Evolutionary conservation across 2,329 filamentous ascomycete species (phyloP).

Genomic region (Curvularia spicifera): DNA sequence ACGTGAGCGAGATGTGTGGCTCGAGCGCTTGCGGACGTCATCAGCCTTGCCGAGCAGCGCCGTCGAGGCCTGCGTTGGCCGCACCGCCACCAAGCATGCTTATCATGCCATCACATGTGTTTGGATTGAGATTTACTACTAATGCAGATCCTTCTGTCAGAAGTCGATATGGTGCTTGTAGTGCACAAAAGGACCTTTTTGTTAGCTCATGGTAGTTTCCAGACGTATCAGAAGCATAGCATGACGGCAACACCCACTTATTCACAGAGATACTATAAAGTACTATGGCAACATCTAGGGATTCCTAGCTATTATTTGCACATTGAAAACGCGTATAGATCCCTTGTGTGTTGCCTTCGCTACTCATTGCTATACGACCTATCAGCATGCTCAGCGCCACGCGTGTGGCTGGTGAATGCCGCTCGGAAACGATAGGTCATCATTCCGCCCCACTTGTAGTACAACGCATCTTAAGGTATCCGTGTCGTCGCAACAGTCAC

Average conservation of each 20-base stretch:
- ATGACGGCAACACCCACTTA: neutral
- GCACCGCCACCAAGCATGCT: neutral
- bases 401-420: neutral
- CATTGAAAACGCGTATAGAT: neutral
- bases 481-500: neutral
- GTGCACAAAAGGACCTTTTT: neutral
- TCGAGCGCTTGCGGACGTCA: constrained; percentile 24
- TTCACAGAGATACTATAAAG: neutral
- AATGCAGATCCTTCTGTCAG: neutral
- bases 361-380: neutral
- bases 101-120: neutral
- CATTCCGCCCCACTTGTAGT: neutral
- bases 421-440: neutral
- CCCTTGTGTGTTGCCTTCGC: neutral
- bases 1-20: constrained; percentile 19
- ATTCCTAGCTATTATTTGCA: neutral
- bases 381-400: neutral
- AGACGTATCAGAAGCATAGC: neutral
- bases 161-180: neutral
- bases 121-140: neutral
- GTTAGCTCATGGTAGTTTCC: neutral
- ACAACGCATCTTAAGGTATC: constrained; percentile 1
- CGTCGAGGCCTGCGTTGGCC: neutral
- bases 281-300: neutral
- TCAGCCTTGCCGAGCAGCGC: constrained; percentile 17